Evolutionary conservation across 2,329 filamentous ascomycete genomes (phyloP), one percentile per base, ranked within the genome.

Genomic region (Xylariaceae sp.): DNA sequence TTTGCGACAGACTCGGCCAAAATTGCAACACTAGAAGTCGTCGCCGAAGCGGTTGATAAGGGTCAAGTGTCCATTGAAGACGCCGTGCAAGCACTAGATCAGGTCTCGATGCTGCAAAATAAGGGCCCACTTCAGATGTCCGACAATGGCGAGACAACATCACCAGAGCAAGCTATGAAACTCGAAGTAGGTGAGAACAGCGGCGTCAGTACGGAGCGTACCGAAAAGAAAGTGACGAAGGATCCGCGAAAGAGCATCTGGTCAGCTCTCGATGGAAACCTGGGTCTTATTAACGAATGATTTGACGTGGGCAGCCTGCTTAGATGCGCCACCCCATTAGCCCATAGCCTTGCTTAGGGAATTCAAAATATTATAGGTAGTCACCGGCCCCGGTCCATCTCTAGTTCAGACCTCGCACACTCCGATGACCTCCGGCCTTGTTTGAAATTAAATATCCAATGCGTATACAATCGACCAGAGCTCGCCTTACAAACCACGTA

Each of bases 1-100:
- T 76, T 75, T 60, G 81, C 84, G 1, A 78, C 81, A 1, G 79
- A 85, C 52, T 75, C 80, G 2, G 80, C 82, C 60, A 84, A 83
- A 61, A 79, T 83, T 50, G 70, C 75, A 1, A 83, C 77, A 1
- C 73, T 84, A 10, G 81, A 85, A 61, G 68, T 72, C 8, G 79
- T 86, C 10, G 77, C 79, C 8, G 81, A 84, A 63, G 80, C 77
- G 56, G 74, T 86, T 2, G 82, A 86, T 49, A 72, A 76, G 49
- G 83, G 83, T 0, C 78, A 83, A 60, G 63, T 78, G 12, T 79
- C 80, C 2, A 68, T 86, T 18, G 79, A 82, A 51, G 72, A 73
- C 16, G 78, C 80, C 12, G 76, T 78, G 64, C 68, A 73, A 47
- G 70, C 71, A 1, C 62, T 86, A 2, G 69, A 70, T n/a, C 72